Evolutionary conservation across 2,329 filamentous ascomycete species (phyloP).

Genomic region (Calonectria honghensis): DNA sequence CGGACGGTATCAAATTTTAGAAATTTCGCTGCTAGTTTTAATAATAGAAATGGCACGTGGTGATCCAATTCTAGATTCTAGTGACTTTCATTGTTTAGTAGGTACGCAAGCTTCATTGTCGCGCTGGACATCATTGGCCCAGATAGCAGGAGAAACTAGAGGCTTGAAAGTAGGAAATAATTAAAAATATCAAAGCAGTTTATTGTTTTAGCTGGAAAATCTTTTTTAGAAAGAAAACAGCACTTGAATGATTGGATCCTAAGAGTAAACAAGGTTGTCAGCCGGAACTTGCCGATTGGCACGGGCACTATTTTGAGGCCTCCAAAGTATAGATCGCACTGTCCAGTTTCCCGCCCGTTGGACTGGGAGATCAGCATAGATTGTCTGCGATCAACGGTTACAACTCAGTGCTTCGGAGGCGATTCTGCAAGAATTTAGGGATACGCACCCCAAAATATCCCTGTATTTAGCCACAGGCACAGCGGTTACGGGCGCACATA

Average conservation of each 20-base stretch:
- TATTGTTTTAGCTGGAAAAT: too few relatives aligned
- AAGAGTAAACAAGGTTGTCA: not conserved
- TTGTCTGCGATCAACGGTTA: not conserved
- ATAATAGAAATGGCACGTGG: too few relatives aligned
- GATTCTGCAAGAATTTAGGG: not conserved
- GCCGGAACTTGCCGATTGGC: not conserved
- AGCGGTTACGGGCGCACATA: not conserved
- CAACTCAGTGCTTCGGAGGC: not conserved
- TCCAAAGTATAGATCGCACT: not conserved
- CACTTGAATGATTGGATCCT: not conserved
- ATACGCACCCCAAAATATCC: not conserved
- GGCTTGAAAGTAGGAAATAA: too few relatives aligned
- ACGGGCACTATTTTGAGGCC: not conserved
- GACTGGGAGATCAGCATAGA: not conserved
- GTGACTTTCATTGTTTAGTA: too few relatives aligned
- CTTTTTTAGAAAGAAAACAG: not conserved
- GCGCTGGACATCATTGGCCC: too few relatives aligned
- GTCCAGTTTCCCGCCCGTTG: constrained; percentile 9
- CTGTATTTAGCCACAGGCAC: not conserved
- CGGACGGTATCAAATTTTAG: too few relatives aligned
- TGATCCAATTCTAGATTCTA: too few relatives aligned
- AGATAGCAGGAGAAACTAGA: too few relatives aligned
- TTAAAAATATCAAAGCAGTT: too few relatives aligned
- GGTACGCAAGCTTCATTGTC: too few relatives aligned
- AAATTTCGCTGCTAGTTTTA: too few relatives aligned